Percentiles rank a stretch among this genome's conserved stretches.
Evolutionary conservation across 2,329 filamentous ascomycete species (phyloP).

Genomic region (Penicillium sp.): DNA sequence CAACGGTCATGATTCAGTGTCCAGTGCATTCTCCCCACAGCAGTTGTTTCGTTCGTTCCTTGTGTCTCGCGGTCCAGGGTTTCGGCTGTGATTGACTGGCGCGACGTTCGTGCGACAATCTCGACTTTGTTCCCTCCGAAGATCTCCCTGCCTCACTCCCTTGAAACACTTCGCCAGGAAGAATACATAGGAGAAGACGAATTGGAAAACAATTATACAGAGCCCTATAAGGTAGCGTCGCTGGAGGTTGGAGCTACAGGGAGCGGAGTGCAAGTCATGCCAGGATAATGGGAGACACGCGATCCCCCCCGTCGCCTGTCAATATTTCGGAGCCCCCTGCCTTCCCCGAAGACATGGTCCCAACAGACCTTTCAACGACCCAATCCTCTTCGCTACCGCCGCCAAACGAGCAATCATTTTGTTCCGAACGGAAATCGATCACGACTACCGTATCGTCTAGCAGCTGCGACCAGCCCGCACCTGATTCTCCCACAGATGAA

Average conservation of each 20-base stretch:
- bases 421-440: conserved; percentile 31
- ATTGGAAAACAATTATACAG: not conserved
- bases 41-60: conserved; percentile 20
- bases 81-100: conserved; percentile 8
- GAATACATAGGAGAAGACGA: not conserved
- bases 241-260: conserved; percentile 7
- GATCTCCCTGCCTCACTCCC: conserved; percentile 16
- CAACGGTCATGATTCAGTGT: conserved; percentile 24
- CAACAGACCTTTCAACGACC: conserved; percentile 29
- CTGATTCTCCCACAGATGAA: conserved; percentile 21
- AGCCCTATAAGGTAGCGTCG: not conserved
- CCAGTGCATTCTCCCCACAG: conserved; percentile 14
- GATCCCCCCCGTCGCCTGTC: conserved; percentile 34
- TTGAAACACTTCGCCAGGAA: conserved; percentile 12
- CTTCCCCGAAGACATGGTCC: conserved; percentile 35
- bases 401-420: conserved; percentile 28
- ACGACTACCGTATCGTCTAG: conserved; percentile 32
- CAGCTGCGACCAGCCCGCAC: conserved; percentile 15
- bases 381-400: conserved; percentile 36
- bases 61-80: conserved; percentile 15
- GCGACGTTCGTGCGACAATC: conserved; percentile 19
- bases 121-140: conserved; percentile 17
- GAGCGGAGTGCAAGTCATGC: conserved; percentile 36
- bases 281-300: conserved; percentile 41
- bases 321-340: conserved; percentile 33